These are phyloP conservation scores for Fusarium sp. DNA, from an alignment of 2,329 filamentous ascomycete species.

Conservation along the genomic window DNA sequence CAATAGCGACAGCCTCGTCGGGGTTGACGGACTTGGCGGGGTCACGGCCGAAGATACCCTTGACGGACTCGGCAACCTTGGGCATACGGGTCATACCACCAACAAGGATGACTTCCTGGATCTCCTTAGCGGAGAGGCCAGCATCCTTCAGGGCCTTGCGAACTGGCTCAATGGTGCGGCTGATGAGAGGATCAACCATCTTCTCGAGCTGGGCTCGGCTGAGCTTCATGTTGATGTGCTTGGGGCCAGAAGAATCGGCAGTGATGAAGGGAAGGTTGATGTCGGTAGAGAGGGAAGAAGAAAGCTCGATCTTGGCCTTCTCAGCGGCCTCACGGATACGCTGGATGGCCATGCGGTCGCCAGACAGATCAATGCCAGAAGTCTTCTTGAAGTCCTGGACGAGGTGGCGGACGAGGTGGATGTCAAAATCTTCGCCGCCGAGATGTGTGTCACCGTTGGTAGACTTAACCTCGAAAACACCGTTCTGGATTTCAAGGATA, in stretches of 20 bases:
- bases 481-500: constrained; percentile 95
- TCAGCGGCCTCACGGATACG: constrained; percentile 98
- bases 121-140: constrained; percentile 89
- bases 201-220: constrained; percentile 92
- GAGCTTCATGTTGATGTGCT: constrained; percentile 98
- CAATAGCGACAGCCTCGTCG: constrained; percentile 97
- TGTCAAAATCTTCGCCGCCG: constrained; percentile 98
- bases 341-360: constrained; percentile 98
- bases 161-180: constrained; percentile 88
- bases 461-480: constrained; percentile 98
- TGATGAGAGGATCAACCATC: constrained; percentile 91
- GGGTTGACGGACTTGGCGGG: constrained; percentile 99
- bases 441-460: constrained; percentile 99
- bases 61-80: constrained; percentile 96
- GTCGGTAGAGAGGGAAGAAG: constrained; percentile 93
- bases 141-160: constrained; percentile 98
- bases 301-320: constrained; percentile 99
- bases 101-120: constrained; percentile 97
- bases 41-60: constrained; percentile 95
- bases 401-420: constrained; percentile 91
- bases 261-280: constrained; percentile 99
- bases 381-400: constrained; percentile 98
- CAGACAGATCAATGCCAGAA: constrained; percentile 88
- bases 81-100: constrained; percentile 99
- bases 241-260: constrained; percentile 92